phyloP scores from a whole-genome alignment of 768 basidiomycete genomes.

The Amanita fuliginea region DNA sequence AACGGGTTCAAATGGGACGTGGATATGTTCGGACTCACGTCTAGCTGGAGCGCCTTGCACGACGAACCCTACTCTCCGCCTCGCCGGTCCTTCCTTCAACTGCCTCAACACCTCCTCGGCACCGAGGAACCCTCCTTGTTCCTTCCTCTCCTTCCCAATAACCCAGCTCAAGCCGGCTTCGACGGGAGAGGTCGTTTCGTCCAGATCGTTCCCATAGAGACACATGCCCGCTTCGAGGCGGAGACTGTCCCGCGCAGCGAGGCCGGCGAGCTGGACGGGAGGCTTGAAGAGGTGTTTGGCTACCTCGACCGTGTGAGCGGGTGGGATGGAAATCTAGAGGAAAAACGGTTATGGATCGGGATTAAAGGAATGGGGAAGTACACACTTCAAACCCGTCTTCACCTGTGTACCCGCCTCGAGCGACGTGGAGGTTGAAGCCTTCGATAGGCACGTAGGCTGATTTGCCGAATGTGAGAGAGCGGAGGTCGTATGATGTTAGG shows the following conservation, averaged over 20 bases:
- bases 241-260: slow-evolving; percentile 90
- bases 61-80: slow-evolving; percentile 72
- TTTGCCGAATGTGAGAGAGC: slow-evolving; percentile 71
- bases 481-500: slow-evolving; percentile 66
- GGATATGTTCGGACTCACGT: slow-evolving; percentile 50
- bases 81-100: slow-evolving; percentile 67
- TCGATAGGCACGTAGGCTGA: slow-evolving; percentile 74
- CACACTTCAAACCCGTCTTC: slow-evolving; percentile 95
- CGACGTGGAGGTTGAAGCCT: slow-evolving; percentile 74
- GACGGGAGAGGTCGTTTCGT: slow-evolving; percentile 76
- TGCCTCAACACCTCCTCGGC: slow-evolving; percentile 62
- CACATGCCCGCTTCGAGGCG: slow-evolving; percentile 96
- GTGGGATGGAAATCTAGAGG: slow-evolving; percentile 80
- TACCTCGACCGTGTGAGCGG: slow-evolving; percentile 60
- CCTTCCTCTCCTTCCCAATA: slow-evolving; percentile 80
- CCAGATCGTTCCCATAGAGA: slow-evolving; percentile 88
- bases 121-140: slow-evolving; percentile 63
- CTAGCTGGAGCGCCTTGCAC: slow-evolving; percentile 82
- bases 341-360: no score
- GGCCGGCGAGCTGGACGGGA: slow-evolving; percentile 75
- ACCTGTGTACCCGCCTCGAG: slow-evolving; percentile 94
- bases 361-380: background rate
- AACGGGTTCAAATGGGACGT: no score
- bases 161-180: slow-evolving; percentile 93
- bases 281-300: slow-evolving; percentile 52